Evolutionary conservation across 2,329 filamentous ascomycete species (phyloP).

Genomic region (Pestalotiopsis sp.): DNA sequence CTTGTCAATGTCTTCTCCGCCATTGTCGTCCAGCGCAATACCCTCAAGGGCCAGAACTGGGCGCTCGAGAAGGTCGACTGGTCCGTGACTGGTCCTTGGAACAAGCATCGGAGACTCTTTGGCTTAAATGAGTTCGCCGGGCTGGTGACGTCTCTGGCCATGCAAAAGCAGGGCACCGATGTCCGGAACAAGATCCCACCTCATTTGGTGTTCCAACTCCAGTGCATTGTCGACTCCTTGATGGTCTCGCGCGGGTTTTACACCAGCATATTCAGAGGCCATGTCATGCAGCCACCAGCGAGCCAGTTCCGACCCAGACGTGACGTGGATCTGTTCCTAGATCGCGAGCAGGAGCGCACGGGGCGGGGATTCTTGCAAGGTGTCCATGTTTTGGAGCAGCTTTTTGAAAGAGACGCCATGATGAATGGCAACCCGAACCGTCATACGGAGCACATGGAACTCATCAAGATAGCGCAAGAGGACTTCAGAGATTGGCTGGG

Average conservation of each 20-base stretch:
- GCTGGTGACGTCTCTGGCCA: conserved; percentile 45
- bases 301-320: not conserved
- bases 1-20: conserved; percentile 49
- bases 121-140: conserved; percentile 50
- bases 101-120: conserved; percentile 39
- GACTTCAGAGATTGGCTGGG: not conserved
- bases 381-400: not conserved
- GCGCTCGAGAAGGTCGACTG: not conserved
- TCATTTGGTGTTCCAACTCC: conserved; percentile 52
- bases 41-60: conserved; percentile 32
- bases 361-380: not conserved
- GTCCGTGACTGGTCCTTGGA: not conserved
- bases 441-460: not conserved
- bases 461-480: not conserved
- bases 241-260: conserved; percentile 23
- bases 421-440: not conserved
- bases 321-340: not conserved
- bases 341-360: not conserved
- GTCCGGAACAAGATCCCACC: conserved; percentile 44
- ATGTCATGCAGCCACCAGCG: not conserved
- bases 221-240: conserved; percentile 53
- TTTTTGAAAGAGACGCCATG: not conserved
- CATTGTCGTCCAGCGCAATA: conserved; percentile 41
- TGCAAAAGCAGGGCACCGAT: conserved; percentile 43
- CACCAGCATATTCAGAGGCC: not conserved